phyloP scores from a whole-genome alignment of 176 grass and related monocot genomes.

The Oryza glumipatula region DNA sequence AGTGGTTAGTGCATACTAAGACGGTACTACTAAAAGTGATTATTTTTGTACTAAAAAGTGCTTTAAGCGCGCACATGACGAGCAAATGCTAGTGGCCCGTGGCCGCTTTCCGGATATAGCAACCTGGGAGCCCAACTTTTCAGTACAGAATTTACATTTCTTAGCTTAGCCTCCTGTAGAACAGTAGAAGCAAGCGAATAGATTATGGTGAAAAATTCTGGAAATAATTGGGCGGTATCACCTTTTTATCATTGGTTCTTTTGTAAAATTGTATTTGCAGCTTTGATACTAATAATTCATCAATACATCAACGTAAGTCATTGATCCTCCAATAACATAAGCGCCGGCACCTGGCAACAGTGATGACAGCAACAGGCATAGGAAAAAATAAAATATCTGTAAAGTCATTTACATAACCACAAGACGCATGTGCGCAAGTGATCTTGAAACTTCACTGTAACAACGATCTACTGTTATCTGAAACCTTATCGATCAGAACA shows the following conservation, averaged over 20 bases:
- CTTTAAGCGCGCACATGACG: slow-evolving; percentile 63
- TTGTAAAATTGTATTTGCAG: background rate
- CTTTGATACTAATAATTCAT: background rate
- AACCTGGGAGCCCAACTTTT: slow-evolving; percentile 3
- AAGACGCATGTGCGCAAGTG: slow-evolving; percentile 2
- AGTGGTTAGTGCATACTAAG: background rate
- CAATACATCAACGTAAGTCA: background rate
- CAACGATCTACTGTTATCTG: background rate
- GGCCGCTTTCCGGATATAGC: slow-evolving; percentile 45
- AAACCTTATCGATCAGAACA: background rate
- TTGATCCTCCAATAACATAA: slow-evolving; percentile 14
- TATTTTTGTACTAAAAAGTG: slow-evolving; percentile 23
- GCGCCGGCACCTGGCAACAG: slow-evolving; percentile 17
- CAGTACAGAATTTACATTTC: background rate
- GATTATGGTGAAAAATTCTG: background rate
- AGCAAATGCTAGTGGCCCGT: slow-evolving; percentile 31
- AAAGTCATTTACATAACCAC: slow-evolving; percentile 1
- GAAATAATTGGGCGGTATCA: background rate
- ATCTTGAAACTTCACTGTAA: background rate
- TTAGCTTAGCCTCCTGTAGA: background rate
- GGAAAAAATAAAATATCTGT: slow-evolving; percentile 9
- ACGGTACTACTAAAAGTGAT: background rate
- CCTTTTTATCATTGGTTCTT: background rate
- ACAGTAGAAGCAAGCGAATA: background rate
- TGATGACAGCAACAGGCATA: slow-evolving; percentile 26